Conservation (phyloP, 2,329 filamentous ascomycete species). For the Pseudogymnoascus sp. region DNA sequence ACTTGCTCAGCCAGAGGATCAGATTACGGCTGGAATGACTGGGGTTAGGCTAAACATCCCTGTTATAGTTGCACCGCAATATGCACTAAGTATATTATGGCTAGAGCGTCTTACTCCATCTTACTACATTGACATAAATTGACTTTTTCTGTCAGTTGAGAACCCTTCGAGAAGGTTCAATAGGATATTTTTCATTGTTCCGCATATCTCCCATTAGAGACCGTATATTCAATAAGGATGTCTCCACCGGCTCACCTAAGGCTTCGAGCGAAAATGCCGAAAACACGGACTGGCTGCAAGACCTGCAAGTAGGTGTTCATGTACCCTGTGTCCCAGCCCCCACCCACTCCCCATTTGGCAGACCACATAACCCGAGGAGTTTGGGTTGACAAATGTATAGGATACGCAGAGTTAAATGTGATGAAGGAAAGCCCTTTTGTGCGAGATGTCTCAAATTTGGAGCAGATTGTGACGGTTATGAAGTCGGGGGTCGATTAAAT, state of each 20-base stretch:
- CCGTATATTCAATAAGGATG: neutral
- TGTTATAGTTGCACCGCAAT: neutral
- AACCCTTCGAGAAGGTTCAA: neutral
- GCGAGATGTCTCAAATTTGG: conserved; percentile 20
- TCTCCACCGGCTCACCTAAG: neutral
- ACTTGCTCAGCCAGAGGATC: neutral
- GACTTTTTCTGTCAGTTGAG: neutral
- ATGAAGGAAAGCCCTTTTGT: conserved; percentile 16
- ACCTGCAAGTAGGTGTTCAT: conserved; percentile 15
- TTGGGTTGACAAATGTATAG: neutral
- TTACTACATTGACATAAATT: neutral
- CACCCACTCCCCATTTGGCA: neutral
- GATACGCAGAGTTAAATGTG: conserved; percentile 15
- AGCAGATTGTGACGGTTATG: conserved; percentile 19
- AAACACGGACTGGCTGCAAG: conserved; percentile 13
- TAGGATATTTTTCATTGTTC: neutral
- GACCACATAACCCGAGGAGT: neutral
- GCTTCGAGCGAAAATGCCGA: neutral
- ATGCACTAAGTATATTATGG: neutral
- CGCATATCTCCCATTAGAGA: neutral
- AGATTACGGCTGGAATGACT: neutral
- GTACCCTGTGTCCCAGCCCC: neutral
- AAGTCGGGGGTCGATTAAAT: neutral
- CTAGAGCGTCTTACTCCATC: neutral
- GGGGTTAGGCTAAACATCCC: neutral